Base-by-base conservation (phyloP, 1,284 basidiomycete species). In the Meira miltonrushii region DNA sequence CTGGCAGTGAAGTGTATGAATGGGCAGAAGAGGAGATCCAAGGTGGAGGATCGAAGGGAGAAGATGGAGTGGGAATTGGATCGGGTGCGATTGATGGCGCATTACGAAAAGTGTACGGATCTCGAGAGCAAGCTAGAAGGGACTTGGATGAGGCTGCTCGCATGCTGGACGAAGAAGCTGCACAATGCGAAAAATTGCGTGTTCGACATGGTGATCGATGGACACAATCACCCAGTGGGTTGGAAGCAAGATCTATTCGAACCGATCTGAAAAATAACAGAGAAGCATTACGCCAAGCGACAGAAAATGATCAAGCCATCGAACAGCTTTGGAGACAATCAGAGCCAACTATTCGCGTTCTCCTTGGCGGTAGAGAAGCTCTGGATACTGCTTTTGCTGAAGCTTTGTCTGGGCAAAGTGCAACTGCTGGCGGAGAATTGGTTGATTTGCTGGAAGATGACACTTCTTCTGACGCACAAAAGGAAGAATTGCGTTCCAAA, bases 151-250 rank as follows among this genome's bases (percentile, higher is more conserved):
- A 62, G 0, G 65, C 71, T 0, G 50, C 64, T 2, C 47, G 59
- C 1, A 60, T 69, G 9, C 66, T 77, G 6, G 74, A 78, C 43
- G 70, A 64, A 8, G 80, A 81, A 56, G 69, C 71, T 43, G 67
- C 79, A 23, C 77, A 78, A 37, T 81, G 80, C 68, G 80, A 81
- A 59, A 67, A 71, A 41, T 69, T 72, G 39, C 71, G 80, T 67
- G 82, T 93, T 60, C 88, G 89, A 78, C 92, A 91, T 78, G 88
- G 88, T 38, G 88, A 92, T 68, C 78, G 85, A 41, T 98, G 92
- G 87, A 88, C 87, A 8, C 94, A 97, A 79, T 84, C 85, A n/a
- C 94, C 94, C 0, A 87, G 88, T 0, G 62, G 55, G 6, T 51
- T 53, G n/a, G 57, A 19, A 57, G 62, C 21, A 41, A 62, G 89